A percentile compares a stretch with the other conserved stretches of the same genome.
phyloP scores from a whole-genome alignment of 2,329 filamentous ascomycete species.

The Botryosphaeria dothidea region DNA sequence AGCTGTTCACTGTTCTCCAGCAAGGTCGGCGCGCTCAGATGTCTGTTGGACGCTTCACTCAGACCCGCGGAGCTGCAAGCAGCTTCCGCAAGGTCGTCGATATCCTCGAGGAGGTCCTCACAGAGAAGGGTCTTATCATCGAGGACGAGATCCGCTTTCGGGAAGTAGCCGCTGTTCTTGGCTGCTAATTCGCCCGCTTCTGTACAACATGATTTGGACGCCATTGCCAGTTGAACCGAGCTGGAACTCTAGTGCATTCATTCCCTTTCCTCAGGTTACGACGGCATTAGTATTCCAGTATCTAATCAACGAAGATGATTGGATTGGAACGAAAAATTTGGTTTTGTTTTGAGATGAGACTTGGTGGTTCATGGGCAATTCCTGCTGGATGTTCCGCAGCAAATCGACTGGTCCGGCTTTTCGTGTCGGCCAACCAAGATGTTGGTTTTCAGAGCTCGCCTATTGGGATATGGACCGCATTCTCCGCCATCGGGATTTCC shows the following conservation, averaged over 20 bases:
- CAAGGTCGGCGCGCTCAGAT: constrained; percentile 75
- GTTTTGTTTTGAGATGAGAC: constrained; percentile 1
- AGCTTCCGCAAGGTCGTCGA: constrained; percentile 84
- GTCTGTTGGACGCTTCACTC: constrained; percentile 81
- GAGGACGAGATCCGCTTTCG: constrained; percentile 42
- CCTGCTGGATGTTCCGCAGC: neutral
- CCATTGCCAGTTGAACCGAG: neutral
- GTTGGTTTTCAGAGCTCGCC: neutral
- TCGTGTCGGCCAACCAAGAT: neutral
- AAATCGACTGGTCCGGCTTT: neutral
- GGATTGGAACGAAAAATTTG: neutral
- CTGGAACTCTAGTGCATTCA: neutral
- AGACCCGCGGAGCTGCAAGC: constrained; percentile 87
- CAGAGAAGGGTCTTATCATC: constrained; percentile 66
- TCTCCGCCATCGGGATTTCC: neutral
- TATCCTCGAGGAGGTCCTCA: constrained; percentile 70
- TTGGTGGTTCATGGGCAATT: neutral
- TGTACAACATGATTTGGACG: no score
- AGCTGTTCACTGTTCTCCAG: constrained; percentile 87
- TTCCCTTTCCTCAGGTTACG: neutral
- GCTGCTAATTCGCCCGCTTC: neutral
- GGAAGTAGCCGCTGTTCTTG: neutral
- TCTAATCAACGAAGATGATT: neutral
- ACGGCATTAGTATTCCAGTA: neutral
- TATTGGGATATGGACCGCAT: neutral